Evolutionary conservation across 306 rosid species (phyloP).

Genomic region (Cucurbita argyrosperma): DNA sequence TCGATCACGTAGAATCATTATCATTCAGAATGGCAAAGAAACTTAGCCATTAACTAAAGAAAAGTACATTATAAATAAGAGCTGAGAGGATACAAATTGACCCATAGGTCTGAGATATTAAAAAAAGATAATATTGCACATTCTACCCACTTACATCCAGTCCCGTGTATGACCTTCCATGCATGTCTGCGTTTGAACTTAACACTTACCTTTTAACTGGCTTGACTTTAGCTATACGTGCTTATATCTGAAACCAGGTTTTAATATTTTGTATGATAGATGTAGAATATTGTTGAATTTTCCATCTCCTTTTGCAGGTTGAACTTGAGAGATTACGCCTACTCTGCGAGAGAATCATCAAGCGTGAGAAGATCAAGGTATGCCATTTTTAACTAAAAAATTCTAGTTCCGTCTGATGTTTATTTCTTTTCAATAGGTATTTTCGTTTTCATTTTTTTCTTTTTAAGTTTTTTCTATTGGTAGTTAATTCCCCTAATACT

Average conservation of each 20-base stretch:
- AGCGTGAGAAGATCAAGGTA: constrained; percentile 93
- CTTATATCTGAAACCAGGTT: neutral
- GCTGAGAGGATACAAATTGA: neutral
- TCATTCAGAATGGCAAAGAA: too few species aligned
- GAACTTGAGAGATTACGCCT: constrained; percentile 90
- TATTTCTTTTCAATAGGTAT: neutral
- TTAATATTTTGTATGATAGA: neutral
- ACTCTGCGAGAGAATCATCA: constrained; percentile 89
- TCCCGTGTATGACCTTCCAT: neutral
- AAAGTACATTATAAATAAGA: too few species aligned
- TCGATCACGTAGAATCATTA: too few species aligned
- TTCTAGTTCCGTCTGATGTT: neutral
- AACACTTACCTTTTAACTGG: neutral
- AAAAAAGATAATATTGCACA: neutral
- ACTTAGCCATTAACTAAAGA: too few species aligned
- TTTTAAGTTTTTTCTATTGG: neutral
- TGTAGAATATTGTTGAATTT: neutral
- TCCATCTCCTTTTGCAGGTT: constrained; percentile 40
- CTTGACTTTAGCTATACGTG: neutral
- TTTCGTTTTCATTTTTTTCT: too few species aligned
- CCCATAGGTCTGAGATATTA: too few species aligned
- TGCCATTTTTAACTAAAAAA: neutral
- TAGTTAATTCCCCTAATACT: neutral
- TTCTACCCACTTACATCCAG: neutral
- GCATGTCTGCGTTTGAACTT: neutral